phyloP scores from a whole-genome alignment of 176 grass and related monocot species.

The Zea luxurians region DNA sequence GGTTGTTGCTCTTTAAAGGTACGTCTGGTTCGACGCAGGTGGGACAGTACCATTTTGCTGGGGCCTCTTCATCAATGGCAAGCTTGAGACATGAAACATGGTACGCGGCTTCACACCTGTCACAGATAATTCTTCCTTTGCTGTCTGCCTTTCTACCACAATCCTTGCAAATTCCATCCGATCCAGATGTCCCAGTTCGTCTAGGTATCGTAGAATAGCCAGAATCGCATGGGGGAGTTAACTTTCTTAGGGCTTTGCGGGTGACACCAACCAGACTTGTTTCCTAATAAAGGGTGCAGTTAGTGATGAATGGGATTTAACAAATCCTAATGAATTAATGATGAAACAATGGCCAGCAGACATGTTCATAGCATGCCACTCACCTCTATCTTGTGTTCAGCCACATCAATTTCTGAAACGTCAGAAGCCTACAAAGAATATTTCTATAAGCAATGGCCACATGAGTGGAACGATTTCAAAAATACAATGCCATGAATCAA shows the following conservation, averaged over 20 bases:
- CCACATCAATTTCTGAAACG: constrained; percentile 52
- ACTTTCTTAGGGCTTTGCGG: constrained; percentile 53
- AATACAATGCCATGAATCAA: not conserved
- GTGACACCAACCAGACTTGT: constrained; percentile 43
- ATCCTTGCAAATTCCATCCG: constrained; percentile 56
- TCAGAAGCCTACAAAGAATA: constrained; percentile 54
- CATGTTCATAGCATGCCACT: constrained; percentile 29
- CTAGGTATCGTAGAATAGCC: constrained; percentile 74
- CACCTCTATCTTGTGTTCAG: constrained; percentile 61
- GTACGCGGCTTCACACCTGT: constrained; percentile 69
- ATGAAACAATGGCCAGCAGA: constrained; percentile 10
- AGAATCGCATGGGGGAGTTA: constrained; percentile 61
- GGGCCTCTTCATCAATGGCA: constrained; percentile 48
- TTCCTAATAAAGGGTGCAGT: constrained; percentile 50
- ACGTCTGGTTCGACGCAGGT: constrained; percentile 46
- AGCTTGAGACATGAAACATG: constrained; percentile 78
- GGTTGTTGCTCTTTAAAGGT: constrained; percentile 29
- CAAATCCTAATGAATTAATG: constrained; percentile 22
- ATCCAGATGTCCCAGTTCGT: constrained; percentile 35
- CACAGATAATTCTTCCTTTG: constrained; percentile 69
- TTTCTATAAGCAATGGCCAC: constrained; percentile 21
- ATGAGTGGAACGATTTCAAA: constrained; percentile 37
- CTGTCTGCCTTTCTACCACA: constrained; percentile 59
- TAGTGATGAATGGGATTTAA: constrained; percentile 31
- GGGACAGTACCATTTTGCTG: constrained; percentile 72